phyloP scores from a whole-genome alignment of 208 protist species.

The Trypanosoma avium region DNA sequence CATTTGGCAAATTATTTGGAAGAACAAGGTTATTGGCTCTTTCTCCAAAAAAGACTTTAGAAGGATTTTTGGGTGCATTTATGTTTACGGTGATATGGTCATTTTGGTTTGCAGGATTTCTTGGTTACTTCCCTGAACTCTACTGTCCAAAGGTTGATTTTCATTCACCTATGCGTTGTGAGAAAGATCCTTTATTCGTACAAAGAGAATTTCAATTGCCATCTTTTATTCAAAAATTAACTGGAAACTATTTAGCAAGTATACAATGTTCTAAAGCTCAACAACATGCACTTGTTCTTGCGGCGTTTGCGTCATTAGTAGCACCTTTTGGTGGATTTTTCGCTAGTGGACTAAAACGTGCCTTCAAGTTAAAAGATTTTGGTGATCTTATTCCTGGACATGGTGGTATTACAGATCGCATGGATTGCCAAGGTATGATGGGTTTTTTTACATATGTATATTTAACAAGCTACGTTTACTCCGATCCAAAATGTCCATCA shows the following conservation, averaged over 20 bases:
- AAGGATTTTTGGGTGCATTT: conserved; percentile 90
- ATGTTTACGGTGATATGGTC: conserved; percentile 90
- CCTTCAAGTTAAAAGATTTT: conserved; percentile 98
- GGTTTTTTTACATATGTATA: conserved; percentile 92
- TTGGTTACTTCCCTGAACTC: conserved; percentile 84
- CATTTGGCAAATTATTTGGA: conserved; percentile 91
- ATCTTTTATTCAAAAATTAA: conserved; percentile 50
- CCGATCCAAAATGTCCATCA: conserved; percentile 46
- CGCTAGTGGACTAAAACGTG: conserved; percentile 97
- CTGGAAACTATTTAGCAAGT: conserved; percentile 37
- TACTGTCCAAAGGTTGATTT: conserved; percentile 87
- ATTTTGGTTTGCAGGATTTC: conserved; percentile 91
- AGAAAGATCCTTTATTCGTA: conserved; percentile 72
- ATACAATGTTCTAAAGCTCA: conserved; percentile 81
- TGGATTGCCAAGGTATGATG: conserved; percentile 98
- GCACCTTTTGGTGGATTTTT: conserved; percentile 99
- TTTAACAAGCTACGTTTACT: conserved; percentile 74
- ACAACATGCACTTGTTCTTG: conserved; percentile 93
- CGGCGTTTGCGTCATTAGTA: conserved; percentile 95
- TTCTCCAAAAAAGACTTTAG: conserved; percentile 92
- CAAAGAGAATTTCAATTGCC: conserved; percentile 61
- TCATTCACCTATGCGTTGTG: conserved; percentile 49
- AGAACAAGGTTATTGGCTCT: conserved; percentile 76
- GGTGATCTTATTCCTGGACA: conserved; percentile 97
- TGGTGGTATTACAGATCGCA: conserved; percentile 97